Evolutionary conservation across 2,329 filamentous ascomycete genomes (phyloP), one percentile per base, ranked within the genome.

Genomic region (Endoconidiophora laricicola): DNA sequence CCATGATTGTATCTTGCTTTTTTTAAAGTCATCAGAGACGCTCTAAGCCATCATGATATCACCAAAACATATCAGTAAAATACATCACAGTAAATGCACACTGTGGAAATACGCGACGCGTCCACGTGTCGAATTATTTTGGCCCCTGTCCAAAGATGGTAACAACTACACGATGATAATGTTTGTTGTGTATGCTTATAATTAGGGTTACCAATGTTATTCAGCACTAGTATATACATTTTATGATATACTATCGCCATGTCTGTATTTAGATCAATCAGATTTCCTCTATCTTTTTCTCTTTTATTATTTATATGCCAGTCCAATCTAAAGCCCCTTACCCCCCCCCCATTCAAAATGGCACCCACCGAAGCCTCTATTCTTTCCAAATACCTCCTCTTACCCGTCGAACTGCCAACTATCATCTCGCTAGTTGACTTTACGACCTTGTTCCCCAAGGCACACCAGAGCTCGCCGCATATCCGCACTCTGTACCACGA

Each of bases 361-460:
- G 69, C 83, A 3, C 79, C 82, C 6, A 81, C 79, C 42, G 87
- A 94, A 66, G 70, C 76, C 50, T 74, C 78, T 24, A 83, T 94
- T 56, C 74, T 94, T 47, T 72, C 72, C 59, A 81, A 82, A 63
- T 93, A 90, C 62, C 76, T 94, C 52, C 74, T 93, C 36, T 72
- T 81, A 26, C 83, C 86, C 10, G 80, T 86, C 6, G 73, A 82
- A 24, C 70, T 94, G 37, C 80, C 83, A 40, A 74, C 81, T 55
- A 75, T 87, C 59, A 69, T 87, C 57, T 80, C 85, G 6, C 72
- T 87, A 44, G 71, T 79, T 52, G 76, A 86, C 56, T 94, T 94
- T 68, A 78, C 76, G 41, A 72, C 79, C 24, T 72, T 90, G 40
- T 91, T 94, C 59, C 86, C 86, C 9, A 75, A 72, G 46, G 64